phyloP scores from a whole-genome alignment of 2,329 filamentous ascomycete species.

The Diaporthe aspalathi region DNA sequence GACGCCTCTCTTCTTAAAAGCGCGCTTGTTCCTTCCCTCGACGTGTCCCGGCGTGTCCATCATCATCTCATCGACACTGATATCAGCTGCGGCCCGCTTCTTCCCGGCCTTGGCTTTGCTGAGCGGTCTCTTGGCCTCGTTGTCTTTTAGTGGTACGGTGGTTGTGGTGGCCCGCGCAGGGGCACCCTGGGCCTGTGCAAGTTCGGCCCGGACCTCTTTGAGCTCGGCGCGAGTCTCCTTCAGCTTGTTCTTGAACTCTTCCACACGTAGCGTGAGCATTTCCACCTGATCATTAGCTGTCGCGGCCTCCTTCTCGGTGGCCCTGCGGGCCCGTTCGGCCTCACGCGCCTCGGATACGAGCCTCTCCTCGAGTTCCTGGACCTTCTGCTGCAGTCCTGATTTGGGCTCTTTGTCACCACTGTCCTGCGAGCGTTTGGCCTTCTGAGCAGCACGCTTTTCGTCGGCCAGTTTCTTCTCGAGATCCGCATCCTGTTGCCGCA shows the following conservation, averaged over 20 bases:
- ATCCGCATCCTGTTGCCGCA: constrained; percentile 51
- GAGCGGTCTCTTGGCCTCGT: constrained; percentile 45
- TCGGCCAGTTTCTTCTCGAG: constrained; percentile 46
- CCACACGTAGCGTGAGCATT: constrained; percentile 76
- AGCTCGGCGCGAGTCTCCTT: constrained; percentile 77
- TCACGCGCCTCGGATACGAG: constrained; percentile 47
- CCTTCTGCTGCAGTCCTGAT: constrained; percentile 46
- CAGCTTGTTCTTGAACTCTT: constrained; percentile 76
- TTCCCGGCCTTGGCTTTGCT: constrained; percentile 52
- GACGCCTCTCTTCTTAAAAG: constrained; percentile 66
- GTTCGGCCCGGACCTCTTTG: constrained; percentile 67
- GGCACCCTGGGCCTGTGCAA: constrained; percentile 50
- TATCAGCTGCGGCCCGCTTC: constrained; percentile 60
- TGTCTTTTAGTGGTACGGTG: constrained; percentile 44
- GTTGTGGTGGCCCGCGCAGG: constrained; percentile 39
- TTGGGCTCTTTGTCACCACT: constrained; percentile 49
- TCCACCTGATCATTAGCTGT: constrained; percentile 73
- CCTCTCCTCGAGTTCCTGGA: constrained; percentile 55
- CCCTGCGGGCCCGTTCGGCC: constrained; percentile 49
- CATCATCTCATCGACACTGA: constrained; percentile 59
- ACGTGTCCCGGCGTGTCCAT: constrained; percentile 56
- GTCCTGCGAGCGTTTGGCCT: constrained; percentile 51
- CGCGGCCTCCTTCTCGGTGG: constrained; percentile 64
- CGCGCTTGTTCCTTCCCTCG: constrained; percentile 54
- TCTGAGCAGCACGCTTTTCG: constrained; percentile 38